Conservation (phyloP, 768 basidiomycete genomes). For the Cubamyces lactineus region DNA sequence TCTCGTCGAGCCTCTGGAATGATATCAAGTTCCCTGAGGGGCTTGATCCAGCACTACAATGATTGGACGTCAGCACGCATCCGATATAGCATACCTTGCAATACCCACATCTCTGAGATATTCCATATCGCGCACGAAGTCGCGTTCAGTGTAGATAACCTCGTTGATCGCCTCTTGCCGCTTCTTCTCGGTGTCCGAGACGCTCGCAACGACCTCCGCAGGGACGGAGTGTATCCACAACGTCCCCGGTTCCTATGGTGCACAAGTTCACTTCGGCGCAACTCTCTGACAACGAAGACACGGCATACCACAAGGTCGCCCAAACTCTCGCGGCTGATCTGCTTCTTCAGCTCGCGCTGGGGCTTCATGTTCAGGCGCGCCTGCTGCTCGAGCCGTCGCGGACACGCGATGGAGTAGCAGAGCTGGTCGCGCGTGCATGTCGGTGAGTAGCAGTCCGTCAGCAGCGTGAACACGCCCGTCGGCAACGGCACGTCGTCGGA, state of each 20-base stretch:
- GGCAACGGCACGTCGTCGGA: slow-evolving; percentile 76
- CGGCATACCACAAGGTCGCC: slow-evolving; percentile 71
- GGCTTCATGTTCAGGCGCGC: slow-evolving; percentile 93
- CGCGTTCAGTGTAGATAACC: slow-evolving; percentile 91
- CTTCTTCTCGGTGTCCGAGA: slow-evolving; percentile 91
- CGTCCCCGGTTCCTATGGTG: slow-evolving; percentile 69
- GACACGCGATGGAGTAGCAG: slow-evolving; percentile 99
- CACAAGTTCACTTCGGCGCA: neutral
- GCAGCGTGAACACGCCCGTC: slow-evolving; percentile 91
- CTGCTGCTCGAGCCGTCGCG: slow-evolving; percentile 91
- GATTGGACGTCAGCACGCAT: slow-evolving; percentile 3
- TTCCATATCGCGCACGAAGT: slow-evolving; percentile 98
- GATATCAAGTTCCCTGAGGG: slow-evolving; percentile 74
- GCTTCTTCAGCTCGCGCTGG: slow-evolving; percentile 84
- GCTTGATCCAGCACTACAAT: slow-evolving; percentile 83
- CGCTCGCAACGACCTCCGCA: slow-evolving; percentile 89
- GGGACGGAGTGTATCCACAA: slow-evolving; percentile 98
- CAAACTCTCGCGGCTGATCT: slow-evolving; percentile 79
- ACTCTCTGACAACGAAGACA: slow-evolving; percentile 19
- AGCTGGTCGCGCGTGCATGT: slow-evolving; percentile 92
- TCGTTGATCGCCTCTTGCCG: slow-evolving; percentile 99
- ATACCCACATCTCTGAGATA: slow-evolving; percentile 88
- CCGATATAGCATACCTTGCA: slow-evolving; percentile 10
- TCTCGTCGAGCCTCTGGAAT: slow-evolving; percentile 76
- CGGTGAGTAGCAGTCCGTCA: slow-evolving; percentile 97